Evolutionary conservation across 192 early-diverging fungal species (phyloP).

Genomic region (Mortierella hygrophila): DNA sequence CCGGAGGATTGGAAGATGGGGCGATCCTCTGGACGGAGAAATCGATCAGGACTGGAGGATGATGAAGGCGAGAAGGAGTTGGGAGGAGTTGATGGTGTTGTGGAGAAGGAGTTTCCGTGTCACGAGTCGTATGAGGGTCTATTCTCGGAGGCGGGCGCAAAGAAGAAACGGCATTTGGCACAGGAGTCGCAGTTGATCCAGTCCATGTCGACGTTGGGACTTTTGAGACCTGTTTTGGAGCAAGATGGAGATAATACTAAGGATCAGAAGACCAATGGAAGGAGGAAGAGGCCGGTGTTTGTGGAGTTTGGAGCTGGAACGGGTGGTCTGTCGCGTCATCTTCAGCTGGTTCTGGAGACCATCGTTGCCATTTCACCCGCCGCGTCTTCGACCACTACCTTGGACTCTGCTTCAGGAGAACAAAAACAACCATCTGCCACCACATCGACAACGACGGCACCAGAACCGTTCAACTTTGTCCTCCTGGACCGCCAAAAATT

Average conservation of each 20-base stretch:
- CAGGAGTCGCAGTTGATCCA: slow-evolving; percentile 53
- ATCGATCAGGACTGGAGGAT: background rate
- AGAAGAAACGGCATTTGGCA: slow-evolving; percentile 49
- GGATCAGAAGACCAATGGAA: background rate
- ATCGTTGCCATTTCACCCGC: background rate
- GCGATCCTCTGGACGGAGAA: background rate
- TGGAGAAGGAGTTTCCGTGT: slow-evolving; percentile 29
- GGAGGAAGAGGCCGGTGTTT: slow-evolving; percentile 19
- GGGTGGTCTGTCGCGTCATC: slow-evolving; percentile 45
- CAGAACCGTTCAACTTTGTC: slow-evolving; percentile 44
- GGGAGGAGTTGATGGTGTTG: background rate
- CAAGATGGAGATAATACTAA: background rate
- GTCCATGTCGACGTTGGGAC: slow-evolving; percentile 20
- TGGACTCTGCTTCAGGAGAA: background rate
- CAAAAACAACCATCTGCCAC: background rate
- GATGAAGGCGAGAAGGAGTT: background rate
- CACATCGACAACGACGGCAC: background rate
- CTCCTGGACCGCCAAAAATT: slow-evolving; percentile 49
- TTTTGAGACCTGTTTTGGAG: slow-evolving; percentile 16
- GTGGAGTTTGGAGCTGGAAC: slow-evolving; percentile 55
- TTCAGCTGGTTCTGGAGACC: slow-evolving; percentile 44
- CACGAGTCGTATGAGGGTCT: slow-evolving; percentile 32
- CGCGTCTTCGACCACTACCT: background rate
- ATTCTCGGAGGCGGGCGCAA: slow-evolving; percentile 43
- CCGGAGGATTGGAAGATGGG: slow-evolving; percentile 50